Base-by-base conservation (phyloP, 768 basidiomycete genomes). In the Lentinus brumalis region DNA sequence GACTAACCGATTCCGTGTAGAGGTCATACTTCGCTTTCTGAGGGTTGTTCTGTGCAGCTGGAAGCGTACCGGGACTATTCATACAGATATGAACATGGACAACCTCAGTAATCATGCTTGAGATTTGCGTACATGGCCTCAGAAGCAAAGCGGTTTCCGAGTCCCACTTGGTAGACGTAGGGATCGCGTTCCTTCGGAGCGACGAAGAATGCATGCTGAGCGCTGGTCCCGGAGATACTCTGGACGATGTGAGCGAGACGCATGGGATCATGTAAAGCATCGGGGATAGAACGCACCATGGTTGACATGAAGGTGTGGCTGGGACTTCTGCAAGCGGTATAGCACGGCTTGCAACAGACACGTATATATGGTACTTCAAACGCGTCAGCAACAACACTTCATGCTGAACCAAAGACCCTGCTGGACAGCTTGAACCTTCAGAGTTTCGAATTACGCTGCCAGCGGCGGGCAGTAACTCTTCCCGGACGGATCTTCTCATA, bases 1-100 rank as follows among this genome's bases (percentile, higher is more conserved):
- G 0, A 75, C 79, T 60, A 56, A 86, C 85, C 64, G 78, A 79
- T 69, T 88, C 86, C 1, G 80, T 77, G 66, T 88, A 88, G 6
- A 88, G 72, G 56, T 81, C 85, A 69, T 86, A 87, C 67, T 85
- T 86, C 71, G 75, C 75, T 66, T 81, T 83, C 74, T 88, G 86
- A 0, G 86, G 86, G 57, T 71, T 81, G 66, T 87, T 86, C 73
- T 87, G 87, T 0, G 74, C 86, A 16, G 76, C 55, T 0, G 87
- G 87, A 0, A 89, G 79, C 4, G 78, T 77, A 3, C 81, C 83
- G 2, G 86, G 85, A 42, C 85, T 86, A 55, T 5, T 2, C 29
- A 29, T 15, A 10, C 52, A 50, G 29, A 31, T 57, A n/a, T 30
- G 7, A 32, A 11, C 15, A 16, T 29, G 38, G 6, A 1, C 8